Percentiles rank a stretch among this genome's conserved stretches.
These are phyloP conservation scores for Saccharomycopsis sp. DNA, from an alignment of 805 yeast genomes.

Conservation along the genomic window DNA sequence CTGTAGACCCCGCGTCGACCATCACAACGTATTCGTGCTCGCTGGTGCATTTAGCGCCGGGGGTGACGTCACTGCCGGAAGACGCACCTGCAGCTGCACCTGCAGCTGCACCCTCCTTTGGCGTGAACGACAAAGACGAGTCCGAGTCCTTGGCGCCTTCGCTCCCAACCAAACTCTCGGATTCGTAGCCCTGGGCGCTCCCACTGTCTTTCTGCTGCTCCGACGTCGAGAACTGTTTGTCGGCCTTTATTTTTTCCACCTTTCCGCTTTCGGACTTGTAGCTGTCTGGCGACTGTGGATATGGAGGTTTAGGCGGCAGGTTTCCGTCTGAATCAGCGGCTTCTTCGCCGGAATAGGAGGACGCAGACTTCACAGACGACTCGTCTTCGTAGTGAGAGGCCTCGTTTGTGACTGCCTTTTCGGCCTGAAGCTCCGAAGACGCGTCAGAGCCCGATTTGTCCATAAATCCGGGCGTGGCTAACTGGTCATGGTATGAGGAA, in stretches of 20 bases:
- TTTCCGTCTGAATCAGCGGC: conserved; percentile 4
- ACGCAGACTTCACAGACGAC: neutral
- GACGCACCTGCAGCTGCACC: conserved; percentile 2
- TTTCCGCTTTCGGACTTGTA: conserved; percentile 8
- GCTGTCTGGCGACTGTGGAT: conserved; percentile 10
- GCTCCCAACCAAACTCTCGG: neutral
- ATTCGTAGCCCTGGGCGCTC: neutral
- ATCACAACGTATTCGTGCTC: conserved; percentile 73
- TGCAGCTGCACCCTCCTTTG: conserved; percentile 1
- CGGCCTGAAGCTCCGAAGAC: neutral
- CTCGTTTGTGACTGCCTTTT: neutral
- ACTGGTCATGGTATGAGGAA: conserved; percentile 12
- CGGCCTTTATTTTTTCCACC: conserved; percentile 12
- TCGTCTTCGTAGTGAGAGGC: neutral
- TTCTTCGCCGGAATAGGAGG: neutral
- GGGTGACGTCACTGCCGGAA: conserved; percentile 1
- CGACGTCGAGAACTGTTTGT: conserved; percentile 14
- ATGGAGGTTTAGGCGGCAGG: conserved; percentile 17
- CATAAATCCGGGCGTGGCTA: conserved; percentile 50
- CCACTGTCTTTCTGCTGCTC: conserved; percentile 20
- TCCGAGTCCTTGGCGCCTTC: neutral
- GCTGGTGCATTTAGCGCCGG: conserved; percentile 30
- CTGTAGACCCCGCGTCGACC: conserved; percentile 98
- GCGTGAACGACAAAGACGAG: neutral
- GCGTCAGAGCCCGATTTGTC: conserved; percentile 46